Evolutionary conservation across 495 filamentous ascomycete species (phyloP).

Genomic region (Xylaria curta): DNA sequence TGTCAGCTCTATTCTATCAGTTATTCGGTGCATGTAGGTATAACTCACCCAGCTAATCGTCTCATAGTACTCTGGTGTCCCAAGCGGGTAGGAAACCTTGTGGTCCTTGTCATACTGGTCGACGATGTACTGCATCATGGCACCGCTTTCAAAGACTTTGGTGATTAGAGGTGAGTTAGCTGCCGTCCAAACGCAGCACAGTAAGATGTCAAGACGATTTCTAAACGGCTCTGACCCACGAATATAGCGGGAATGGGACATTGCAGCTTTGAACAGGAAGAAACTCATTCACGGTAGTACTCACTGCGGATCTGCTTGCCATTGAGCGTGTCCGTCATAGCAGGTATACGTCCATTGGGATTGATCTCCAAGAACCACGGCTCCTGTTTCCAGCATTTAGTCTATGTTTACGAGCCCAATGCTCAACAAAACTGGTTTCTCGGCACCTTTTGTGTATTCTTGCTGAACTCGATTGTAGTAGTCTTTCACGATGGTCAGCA

Average conservation of each 20-base stretch:
- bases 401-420: slow-evolving; percentile 47
- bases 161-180: neutral
- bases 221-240: neutral
- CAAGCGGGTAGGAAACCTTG: slow-evolving; percentile 82
- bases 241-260: neutral
- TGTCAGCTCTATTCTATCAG: neutral
- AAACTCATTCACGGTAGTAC: neutral
- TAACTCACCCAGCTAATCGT: slow-evolving; percentile 72
- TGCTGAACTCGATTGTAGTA: slow-evolving; percentile 71
- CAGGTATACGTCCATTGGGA: slow-evolving; percentile 95
- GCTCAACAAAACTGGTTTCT: neutral
- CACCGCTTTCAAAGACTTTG: slow-evolving; percentile 78
- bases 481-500: slow-evolving; percentile 43
- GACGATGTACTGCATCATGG: slow-evolving; percentile 86
- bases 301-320: slow-evolving; percentile 67
- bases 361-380: slow-evolving; percentile 91
- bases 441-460: slow-evolving; percentile 71
- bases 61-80: slow-evolving; percentile 77
- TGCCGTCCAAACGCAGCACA: neutral
- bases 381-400: slow-evolving; percentile 38
- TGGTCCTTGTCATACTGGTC: slow-evolving; percentile 81
- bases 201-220: neutral
- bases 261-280: neutral
- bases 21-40: no score
- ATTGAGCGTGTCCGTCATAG: slow-evolving; percentile 81